phyloP scores from a whole-genome alignment of 495 filamentous ascomycete species.

The Aspergillus wentii region DNA sequence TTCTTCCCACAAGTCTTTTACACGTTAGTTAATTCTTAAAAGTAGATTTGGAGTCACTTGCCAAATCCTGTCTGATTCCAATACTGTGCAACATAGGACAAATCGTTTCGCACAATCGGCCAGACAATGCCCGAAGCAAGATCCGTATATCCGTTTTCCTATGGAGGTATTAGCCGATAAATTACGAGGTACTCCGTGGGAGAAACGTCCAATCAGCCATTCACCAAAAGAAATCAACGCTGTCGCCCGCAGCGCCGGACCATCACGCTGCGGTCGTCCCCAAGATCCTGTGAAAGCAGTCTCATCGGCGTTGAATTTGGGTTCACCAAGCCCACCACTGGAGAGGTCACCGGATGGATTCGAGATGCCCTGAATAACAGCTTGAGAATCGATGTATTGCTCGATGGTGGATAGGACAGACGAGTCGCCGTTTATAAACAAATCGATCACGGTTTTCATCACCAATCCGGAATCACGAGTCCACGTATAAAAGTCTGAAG shows the following conservation, averaged over 20 bases:
- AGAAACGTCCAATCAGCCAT: constrained; percentile 21
- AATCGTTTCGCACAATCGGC: constrained; percentile 52
- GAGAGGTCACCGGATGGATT: constrained; percentile 55
- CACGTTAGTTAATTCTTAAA: constrained; percentile 15
- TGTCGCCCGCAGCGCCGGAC: constrained; percentile 42
- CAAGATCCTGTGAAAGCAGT: constrained; percentile 51
- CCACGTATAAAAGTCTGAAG: constrained; percentile 61
- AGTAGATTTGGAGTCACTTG: constrained; percentile 29
- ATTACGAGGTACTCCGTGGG: not conserved
- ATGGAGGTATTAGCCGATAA: not conserved
- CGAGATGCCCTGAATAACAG: constrained; percentile 54
- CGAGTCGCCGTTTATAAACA: constrained; percentile 51
- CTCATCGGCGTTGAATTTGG: constrained; percentile 30
- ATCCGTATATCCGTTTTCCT: constrained; percentile 34
- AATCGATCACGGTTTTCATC: constrained; percentile 55
- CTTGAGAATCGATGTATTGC: constrained; percentile 51
- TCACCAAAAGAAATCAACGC: constrained; percentile 31
- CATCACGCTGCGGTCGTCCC: constrained; percentile 61
- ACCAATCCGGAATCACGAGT: constrained; percentile 66
- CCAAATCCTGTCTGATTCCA: constrained; percentile 48
- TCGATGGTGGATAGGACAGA: constrained; percentile 51
- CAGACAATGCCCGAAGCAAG: constrained; percentile 35
- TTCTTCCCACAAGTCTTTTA: constrained; percentile 66
- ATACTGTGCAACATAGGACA: constrained; percentile 63
- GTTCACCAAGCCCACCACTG: constrained; percentile 40